Conservation (phyloP, 2,329 filamentous ascomycete genomes). For the Fusarium xyrophilum region DNA sequence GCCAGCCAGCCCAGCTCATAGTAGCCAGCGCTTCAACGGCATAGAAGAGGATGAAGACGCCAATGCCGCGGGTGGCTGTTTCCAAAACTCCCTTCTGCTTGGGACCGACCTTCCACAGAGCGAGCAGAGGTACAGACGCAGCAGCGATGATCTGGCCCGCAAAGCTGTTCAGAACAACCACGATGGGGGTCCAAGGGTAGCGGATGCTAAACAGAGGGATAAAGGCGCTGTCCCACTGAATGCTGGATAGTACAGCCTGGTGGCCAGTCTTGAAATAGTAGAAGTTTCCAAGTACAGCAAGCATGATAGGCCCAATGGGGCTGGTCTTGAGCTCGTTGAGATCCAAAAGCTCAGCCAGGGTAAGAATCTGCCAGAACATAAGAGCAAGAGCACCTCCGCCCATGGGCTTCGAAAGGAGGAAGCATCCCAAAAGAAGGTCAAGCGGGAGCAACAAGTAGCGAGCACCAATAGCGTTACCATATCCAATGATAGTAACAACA, state of each 20-base stretch:
- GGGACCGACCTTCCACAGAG: constrained; percentile 88
- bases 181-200: constrained; percentile 88
- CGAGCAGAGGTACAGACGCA: constrained; percentile 78
- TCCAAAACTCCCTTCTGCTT: constrained; percentile 74
- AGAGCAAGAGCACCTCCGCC: constrained; percentile 83
- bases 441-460: constrained; percentile 85
- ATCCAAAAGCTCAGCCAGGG: constrained; percentile 71
- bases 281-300: constrained; percentile 89
- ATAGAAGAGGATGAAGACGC: constrained; percentile 81
- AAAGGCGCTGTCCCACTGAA: constrained; percentile 97
- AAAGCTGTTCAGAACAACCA: constrained; percentile 86
- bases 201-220: constrained; percentile 81
- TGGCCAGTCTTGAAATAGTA: constrained; percentile 99
- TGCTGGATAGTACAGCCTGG: constrained; percentile 83
- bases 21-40: constrained; percentile 84
- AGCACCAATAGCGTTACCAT: constrained; percentile 90
- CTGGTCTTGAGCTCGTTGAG: constrained; percentile 67
- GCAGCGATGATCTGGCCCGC: constrained; percentile 86
- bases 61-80: constrained; percentile 72
- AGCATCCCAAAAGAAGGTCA: constrained; percentile 77
- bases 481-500: constrained; percentile 82
- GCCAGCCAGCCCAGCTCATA: constrained; percentile 86
- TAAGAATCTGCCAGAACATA: constrained; percentile 87
- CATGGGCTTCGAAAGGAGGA: constrained; percentile 92
- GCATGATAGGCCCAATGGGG: constrained; percentile 81